Evolutionary conservation across 73 alveolate genomes (phyloP), one percentile per base, ranked within the genome.

Genomic region (Paramecium biaurelia): DNA sequence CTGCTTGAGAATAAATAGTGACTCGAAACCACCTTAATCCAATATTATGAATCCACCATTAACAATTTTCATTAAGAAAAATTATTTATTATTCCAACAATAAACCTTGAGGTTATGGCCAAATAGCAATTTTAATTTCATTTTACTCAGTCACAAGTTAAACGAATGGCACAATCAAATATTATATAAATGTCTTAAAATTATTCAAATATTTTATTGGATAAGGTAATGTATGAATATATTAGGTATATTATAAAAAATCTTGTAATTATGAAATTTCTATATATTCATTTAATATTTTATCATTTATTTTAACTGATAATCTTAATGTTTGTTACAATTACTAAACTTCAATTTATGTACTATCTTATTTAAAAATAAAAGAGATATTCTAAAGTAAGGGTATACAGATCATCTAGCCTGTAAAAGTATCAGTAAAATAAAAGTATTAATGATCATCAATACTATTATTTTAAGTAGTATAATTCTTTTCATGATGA

Each of bases 361-460:
- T 26, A 26, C 5, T 42, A 1, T 47, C 72, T 0, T 79, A 79
- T 23, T 45, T 43, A 9, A n/a, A 79, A 8, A 79, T 41, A 45
- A 30, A 47, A 1, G 74, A 79, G 11, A 72, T 14, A 72, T 72
- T 72, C 30, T 20, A 21, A 12, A 72, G 24, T 37, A 72, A 32
- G 14, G 56, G 56, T 12, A 72, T 72, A 35, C 15, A 72, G 21
- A 63, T 32, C 26, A 63, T 32, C 7, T 72, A 72, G 20, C 58
- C 56, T 4, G 86, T 72, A 15, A 72, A 32, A 72, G 10, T 35
- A 72, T 72, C 86, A 32, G 86, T 72, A 18, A 72, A 72, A 15
- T 4, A 72, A 37, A 72, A 72, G n/a, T n/a, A 72, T 72, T 72
- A 72, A 72, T 72, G 41, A 72, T 72, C 86, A 72, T 63, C 84